These are phyloP conservation scores for Keqinozyma sinolaborantium DNA, from an alignment of 1,139 yeast species.

Conservation along the genomic window DNA sequence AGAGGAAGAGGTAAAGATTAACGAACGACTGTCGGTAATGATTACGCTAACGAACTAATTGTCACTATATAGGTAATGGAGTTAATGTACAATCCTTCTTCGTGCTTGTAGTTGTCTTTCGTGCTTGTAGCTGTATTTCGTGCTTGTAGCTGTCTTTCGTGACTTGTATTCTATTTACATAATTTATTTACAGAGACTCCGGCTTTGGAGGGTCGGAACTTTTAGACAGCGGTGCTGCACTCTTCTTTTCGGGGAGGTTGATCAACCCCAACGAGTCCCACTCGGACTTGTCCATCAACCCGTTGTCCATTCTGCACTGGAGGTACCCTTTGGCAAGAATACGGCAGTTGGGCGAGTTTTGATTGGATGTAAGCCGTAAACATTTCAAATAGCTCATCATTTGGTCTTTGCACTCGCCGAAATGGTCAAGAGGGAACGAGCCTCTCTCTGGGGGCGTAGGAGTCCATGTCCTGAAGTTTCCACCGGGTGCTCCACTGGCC, in stretches of 20 bases:
- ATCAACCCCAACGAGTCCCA: conserved; percentile 80
- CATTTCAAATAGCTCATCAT: conserved; percentile 80
- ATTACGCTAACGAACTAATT: too few species aligned
- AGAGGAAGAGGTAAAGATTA: conserved; percentile 21
- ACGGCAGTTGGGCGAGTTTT: conserved; percentile 88
- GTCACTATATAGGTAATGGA: too few species aligned
- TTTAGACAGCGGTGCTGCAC: background rate
- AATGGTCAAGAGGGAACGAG: conserved; percentile 92
- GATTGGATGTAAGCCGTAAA: conserved; percentile 71
- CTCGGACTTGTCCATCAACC: conserved; percentile 76
- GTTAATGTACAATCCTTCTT: too few species aligned
- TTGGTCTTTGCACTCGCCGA: conserved; percentile 73
- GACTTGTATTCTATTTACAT: conserved; percentile 1
- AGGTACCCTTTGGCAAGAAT: conserved; percentile 76
- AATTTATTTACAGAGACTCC: conserved; percentile 1
- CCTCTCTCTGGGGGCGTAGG: conserved; percentile 97
- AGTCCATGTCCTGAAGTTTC: conserved; percentile 49
- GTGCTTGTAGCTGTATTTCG: too few species aligned
- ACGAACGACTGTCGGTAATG: too few species aligned
- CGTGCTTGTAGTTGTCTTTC: too few species aligned
- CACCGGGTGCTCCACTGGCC: conserved; percentile 36
- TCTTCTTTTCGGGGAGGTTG: conserved; percentile 43
- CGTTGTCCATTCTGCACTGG: conserved; percentile 86
- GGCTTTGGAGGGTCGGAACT: background rate
- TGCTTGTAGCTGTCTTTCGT: background rate